Evolutionary conservation across 495 filamentous ascomycete species (phyloP).

Genomic region (Corynascus novoguineensis): DNA sequence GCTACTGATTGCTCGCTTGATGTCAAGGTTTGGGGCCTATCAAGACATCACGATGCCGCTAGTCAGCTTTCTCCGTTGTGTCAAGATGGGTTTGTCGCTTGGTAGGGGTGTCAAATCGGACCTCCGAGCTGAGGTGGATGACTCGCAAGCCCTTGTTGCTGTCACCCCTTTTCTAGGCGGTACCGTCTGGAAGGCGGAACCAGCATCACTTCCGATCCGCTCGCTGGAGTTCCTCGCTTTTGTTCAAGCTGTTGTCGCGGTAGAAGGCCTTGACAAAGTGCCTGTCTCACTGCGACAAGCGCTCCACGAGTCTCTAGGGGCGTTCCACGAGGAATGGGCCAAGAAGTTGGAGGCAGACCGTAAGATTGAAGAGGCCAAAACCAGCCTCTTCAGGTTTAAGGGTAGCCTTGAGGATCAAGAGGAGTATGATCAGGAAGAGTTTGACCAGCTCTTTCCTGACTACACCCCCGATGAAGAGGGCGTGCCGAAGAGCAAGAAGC

Average conservation of each 20-base stretch:
- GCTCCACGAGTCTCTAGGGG: conserved; percentile 53
- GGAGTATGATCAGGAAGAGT: conserved; percentile 69
- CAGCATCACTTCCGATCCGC: conserved; percentile 31
- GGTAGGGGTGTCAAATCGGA: conserved; percentile 35
- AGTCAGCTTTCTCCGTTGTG: conserved; percentile 72
- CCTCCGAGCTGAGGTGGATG: conserved; percentile 21
- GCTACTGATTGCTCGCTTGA: conserved; percentile 61
- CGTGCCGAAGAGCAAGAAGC: conserved; percentile 18
- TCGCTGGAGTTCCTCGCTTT: conserved; percentile 45
- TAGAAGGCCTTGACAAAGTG: conserved; percentile 41
- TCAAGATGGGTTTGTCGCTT: conserved; percentile 70
- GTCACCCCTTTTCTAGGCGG: conserved; percentile 63
- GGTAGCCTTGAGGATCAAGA: conserved; percentile 69
- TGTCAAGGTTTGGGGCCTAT: conserved; percentile 63
- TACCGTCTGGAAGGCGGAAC: conserved; percentile 21
- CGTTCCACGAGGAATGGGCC: conserved; percentile 74
- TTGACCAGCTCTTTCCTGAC: conserved; percentile 73
- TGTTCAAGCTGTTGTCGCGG: conserved; percentile 32
- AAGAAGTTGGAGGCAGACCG: conserved; percentile 65
- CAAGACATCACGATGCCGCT: conserved; percentile 77
- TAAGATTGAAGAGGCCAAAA: conserved; percentile 61
- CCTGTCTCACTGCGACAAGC: conserved; percentile 28
- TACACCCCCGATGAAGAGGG: conserved; percentile 47
- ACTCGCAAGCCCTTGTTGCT: conserved; percentile 39
- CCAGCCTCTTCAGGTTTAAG: conserved; percentile 72